phyloP scores from a whole-genome alignment of 306 rosid genomes.

The Urtica urens region DNA sequence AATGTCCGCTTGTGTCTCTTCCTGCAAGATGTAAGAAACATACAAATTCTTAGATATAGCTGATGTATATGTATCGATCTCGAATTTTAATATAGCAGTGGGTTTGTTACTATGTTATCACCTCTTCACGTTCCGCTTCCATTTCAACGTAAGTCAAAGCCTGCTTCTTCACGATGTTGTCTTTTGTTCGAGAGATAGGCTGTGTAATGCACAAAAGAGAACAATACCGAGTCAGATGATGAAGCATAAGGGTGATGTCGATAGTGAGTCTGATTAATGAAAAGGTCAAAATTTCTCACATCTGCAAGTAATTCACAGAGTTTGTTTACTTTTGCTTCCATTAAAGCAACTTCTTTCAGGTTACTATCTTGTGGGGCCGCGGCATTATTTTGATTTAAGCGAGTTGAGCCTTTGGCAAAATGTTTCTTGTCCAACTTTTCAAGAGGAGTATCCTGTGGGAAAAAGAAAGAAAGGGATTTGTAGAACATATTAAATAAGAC shows the following conservation, averaged over 20 bases:
- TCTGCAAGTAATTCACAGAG: constrained; percentile 63
- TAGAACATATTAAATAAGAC: neutral
- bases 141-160: constrained; percentile 92
- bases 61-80: neutral
- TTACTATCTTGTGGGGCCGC: constrained; percentile 38
- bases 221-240: too few relatives aligned
- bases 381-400: constrained; percentile 39
- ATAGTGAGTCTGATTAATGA: neutral
- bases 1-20: constrained; percentile 78
- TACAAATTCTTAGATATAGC: neutral
- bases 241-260: neutral
- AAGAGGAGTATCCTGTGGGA: constrained; percentile 66
- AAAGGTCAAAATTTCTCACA: constrained; percentile 32
- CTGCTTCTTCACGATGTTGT: constrained; percentile 88
- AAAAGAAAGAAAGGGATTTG: constrained; percentile 9
- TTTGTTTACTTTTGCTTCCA: constrained; percentile 63
- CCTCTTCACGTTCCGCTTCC: constrained; percentile 96
- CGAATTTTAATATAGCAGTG: neutral
- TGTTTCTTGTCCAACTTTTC: constrained; percentile 83
- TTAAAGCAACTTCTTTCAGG: constrained; percentile 62
- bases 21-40: constrained; percentile 29
- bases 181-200: constrained; percentile 76
- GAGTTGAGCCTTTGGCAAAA: constrained; percentile 61
- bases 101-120: constrained; percentile 24
- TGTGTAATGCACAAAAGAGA: constrained; percentile 27